Percentiles rank a stretch among this genome's conserved stretches.
Evolutionary conservation across 2,329 filamentous ascomycete species (phyloP).

Genomic region (Aspergillus chevalieri): DNA sequence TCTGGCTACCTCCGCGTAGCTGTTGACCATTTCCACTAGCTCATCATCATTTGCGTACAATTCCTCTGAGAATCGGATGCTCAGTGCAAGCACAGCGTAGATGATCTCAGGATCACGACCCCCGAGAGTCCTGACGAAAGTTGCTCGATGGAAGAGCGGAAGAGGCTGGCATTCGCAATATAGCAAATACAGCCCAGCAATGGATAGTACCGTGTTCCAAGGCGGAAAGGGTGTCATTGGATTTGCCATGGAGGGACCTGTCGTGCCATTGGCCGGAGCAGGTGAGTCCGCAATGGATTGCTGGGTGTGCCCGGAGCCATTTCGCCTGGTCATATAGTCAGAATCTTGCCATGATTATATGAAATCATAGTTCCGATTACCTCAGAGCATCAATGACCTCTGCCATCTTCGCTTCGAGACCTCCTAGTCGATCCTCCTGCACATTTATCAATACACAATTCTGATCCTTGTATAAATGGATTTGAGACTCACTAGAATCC

Average conservation of each 20-base stretch:
- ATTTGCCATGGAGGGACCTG: slow-evolving; percentile 8
- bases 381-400: slow-evolving; percentile 31
- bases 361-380: slow-evolving; percentile 16
- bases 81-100: slow-evolving; percentile 36
- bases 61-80: slow-evolving; percentile 37
- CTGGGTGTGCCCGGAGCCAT: slow-evolving; percentile 11
- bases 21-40: slow-evolving; percentile 22
- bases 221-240: slow-evolving; percentile 28
- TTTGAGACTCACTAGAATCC: slow-evolving; percentile 14
- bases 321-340: slow-evolving; percentile 4
- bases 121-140: slow-evolving; percentile 36
- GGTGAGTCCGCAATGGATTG: slow-evolving; percentile 4
- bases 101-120: slow-evolving; percentile 33
- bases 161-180: slow-evolving; percentile 49
- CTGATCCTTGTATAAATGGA: background rate
- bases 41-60: slow-evolving; percentile 16
- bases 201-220: slow-evolving; percentile 32
- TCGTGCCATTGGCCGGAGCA: slow-evolving; percentile 5
- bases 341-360: slow-evolving; percentile 3
- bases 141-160: slow-evolving; percentile 39
- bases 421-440: slow-evolving; percentile 29
- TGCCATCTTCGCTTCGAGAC: slow-evolving; percentile 28
- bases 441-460: background rate
- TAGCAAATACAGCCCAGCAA: slow-evolving; percentile 40
- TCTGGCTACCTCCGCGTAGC: slow-evolving; percentile 34